Base-by-base conservation (phyloP, 495 filamentous ascomycete genomes). In the Glutinoglossum americanum region DNA sequence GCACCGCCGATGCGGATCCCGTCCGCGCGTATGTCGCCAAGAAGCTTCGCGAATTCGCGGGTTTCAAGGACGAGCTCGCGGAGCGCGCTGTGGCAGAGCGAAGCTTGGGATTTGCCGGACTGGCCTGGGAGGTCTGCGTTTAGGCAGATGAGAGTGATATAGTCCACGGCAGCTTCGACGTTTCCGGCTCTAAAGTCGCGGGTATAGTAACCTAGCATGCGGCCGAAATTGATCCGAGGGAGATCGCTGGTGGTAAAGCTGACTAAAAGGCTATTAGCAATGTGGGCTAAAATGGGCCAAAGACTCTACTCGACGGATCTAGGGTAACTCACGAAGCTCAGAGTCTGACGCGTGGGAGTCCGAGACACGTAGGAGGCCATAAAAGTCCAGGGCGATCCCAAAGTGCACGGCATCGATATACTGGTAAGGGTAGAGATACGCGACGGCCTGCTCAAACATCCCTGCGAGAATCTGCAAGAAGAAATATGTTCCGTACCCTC, bases 21-120 rank as follows among this genome's bases (percentile, higher is more conserved):
- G 63, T 95, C 85, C 8, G 76, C 74, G 58, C 78, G 78, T 59
- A 99, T 84, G 64, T 99, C 93, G 37, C 93, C 92, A 54, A 99
- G 82, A 23, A 99, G 75, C 61, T 85, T 84, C 60, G 89, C 88
- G 66, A 94, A 97, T 65, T 97, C 92, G 57, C 89, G 76, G 11
- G 85, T 94, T 70, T 97, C 92, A 21, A 99, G 75, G 39, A 94
- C 85, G 56, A 95, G 84, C 65, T 97, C 92, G n/a, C 88, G 84
- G 57, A 99, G 74, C 21, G 89, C 89, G 65, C 94, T 87, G 66
- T 96, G 86, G 68, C 90, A 97, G 44, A 96, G 76, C 0, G 77
- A 73, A 35, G 83, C 76, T 65, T 97, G 92, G 15, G 79, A 79
- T 59, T 79, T 81, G 60, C 89, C 90, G 2, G 78, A 68, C 33